Conservation (phyloP, 139 green algal genomes). For the Tetradesmus obliquus region DNA sequence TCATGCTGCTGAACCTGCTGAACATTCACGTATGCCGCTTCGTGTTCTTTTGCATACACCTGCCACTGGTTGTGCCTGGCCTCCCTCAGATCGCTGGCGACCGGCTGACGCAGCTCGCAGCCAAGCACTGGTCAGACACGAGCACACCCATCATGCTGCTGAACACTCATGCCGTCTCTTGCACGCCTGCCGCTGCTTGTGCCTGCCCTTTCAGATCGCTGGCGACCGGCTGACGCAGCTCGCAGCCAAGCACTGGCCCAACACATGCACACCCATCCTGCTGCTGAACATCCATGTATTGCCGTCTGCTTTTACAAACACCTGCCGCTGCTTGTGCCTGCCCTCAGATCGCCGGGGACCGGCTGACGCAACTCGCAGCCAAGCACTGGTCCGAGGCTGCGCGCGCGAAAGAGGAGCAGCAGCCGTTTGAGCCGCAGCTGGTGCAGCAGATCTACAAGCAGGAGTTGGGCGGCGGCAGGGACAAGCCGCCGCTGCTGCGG, state of each 20-base stretch:
- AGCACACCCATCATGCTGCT: neutral
- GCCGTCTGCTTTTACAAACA: no score
- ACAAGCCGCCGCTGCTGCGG: conserved; percentile 59
- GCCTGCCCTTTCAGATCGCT: conserved; percentile 47
- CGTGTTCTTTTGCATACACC: no score
- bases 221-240: conserved; percentile 57
- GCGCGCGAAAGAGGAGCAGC: neutral
- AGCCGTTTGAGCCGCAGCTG: conserved; percentile 70
- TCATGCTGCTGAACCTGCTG: no score
- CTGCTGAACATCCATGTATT: no score
- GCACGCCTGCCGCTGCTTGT: neutral
- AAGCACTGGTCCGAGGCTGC: conserved; percentile 47
- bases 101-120: conserved; percentile 54
- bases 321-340: neutral
- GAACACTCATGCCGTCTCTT: no score
- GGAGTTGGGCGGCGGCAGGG: conserved; percentile 66
- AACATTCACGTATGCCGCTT: no score
- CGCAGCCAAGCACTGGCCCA: conserved; percentile 47
- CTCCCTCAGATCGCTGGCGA: conserved; percentile 52
- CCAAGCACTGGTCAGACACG: conserved; percentile 1
- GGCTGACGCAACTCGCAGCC: conserved; percentile 52
- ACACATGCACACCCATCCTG: no score
- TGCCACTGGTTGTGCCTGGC: no score
- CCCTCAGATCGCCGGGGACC: conserved; percentile 56
- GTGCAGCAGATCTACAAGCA: conserved; percentile 60